A percentile compares a stretch with the other conserved stretches of the same genome.
Conservation (phyloP, 2,329 filamentous ascomycete species). For the Dactylellina leptospora region DNA sequence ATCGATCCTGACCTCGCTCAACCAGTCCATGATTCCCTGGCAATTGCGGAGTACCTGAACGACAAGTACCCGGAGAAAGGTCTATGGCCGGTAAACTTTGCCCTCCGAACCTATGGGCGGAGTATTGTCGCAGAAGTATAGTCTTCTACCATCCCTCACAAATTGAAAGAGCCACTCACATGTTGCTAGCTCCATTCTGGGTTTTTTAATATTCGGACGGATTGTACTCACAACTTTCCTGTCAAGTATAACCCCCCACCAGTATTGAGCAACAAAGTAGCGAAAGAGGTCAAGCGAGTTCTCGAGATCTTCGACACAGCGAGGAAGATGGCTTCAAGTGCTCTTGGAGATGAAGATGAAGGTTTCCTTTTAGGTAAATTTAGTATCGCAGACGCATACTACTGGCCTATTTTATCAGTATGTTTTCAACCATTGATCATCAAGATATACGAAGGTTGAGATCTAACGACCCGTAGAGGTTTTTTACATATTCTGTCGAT, state of each 20-base stretch:
- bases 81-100: slow-evolving; percentile 25
- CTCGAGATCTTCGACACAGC: slow-evolving; percentile 30
- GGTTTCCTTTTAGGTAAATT: slow-evolving; percentile 38
- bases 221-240: slow-evolving; percentile 41
- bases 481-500: slow-evolving; percentile 45
- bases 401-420: slow-evolving; percentile 48
- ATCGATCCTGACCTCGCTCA: slow-evolving; percentile 20
- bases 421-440: no score
- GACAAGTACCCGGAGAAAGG: slow-evolving; percentile 37
- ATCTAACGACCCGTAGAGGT: no score
- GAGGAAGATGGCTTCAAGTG: slow-evolving; percentile 19
- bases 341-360: slow-evolving; percentile 17
- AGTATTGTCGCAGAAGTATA: slow-evolving; percentile 45
- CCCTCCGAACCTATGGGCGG: slow-evolving; percentile 31
- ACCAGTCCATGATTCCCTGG: slow-evolving; percentile 42
- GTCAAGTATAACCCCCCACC: slow-evolving; percentile 41
- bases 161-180: background rate
- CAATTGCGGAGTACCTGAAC: slow-evolving; percentile 37
- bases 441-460: no score
- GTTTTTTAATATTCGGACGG: slow-evolving; percentile 35
- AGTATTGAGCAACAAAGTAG: slow-evolving; percentile 6
- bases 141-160: background rate
- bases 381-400: slow-evolving; percentile 47
- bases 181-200: slow-evolving; percentile 35
- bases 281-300: slow-evolving; percentile 32